Evolutionary conservation across 2,329 filamentous ascomycete species (phyloP).

Genomic region (Neocucurbitaria cava): DNA sequence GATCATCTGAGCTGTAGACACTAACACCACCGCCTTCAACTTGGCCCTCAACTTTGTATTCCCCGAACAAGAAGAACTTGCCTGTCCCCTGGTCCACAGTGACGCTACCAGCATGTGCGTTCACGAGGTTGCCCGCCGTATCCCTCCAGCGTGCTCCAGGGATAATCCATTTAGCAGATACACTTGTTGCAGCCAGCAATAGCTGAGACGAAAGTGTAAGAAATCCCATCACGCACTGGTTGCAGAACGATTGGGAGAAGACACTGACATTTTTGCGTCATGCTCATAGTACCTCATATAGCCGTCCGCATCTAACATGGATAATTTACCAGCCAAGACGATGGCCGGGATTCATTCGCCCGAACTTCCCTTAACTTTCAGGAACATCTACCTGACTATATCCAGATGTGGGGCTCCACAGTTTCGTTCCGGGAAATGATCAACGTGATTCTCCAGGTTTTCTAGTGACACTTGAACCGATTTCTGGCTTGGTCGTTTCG

Average conservation of each 20-base stretch:
- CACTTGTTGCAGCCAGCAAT: constrained; percentile 29
- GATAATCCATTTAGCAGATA: constrained; percentile 63
- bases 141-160: constrained; percentile 68
- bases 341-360: constrained; percentile 28
- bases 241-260: constrained; percentile 3
- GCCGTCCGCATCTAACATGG: constrained; percentile 13
- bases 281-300: constrained; percentile 26
- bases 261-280: neutral
- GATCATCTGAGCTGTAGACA: constrained; percentile 64
- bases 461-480: constrained; percentile 13
- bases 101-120: constrained; percentile 67
- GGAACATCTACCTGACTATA: constrained; percentile 20
- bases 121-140: constrained; percentile 66
- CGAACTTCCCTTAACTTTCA: constrained; percentile 33
- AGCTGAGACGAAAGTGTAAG: constrained; percentile 25
- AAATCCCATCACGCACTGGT: constrained; percentile 23
- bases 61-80: constrained; percentile 68
- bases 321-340: constrained; percentile 31
- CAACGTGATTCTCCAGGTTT: constrained; percentile 31
- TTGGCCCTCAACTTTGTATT: constrained; percentile 66
- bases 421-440: constrained; percentile 13
- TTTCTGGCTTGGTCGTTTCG: constrained; percentile 5
- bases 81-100: constrained; percentile 60
- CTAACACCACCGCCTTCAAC: constrained; percentile 66
- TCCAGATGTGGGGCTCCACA: constrained; percentile 34